These are phyloP conservation scores for Trametopsis cervina DNA, from an alignment of 768 basidiomycete genomes.

Conservation along the genomic window DNA sequence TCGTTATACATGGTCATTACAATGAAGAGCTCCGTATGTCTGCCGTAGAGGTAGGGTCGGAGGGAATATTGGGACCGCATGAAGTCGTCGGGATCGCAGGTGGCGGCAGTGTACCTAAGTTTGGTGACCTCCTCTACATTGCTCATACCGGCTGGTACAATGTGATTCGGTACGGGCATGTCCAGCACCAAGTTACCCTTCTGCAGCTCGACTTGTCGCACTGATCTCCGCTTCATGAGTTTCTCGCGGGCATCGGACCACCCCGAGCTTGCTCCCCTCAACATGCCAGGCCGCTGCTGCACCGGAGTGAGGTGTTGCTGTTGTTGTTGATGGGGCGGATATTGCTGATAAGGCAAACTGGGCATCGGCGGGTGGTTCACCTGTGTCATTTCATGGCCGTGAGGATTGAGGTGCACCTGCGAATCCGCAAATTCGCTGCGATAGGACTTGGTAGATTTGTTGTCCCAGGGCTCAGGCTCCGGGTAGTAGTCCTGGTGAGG, in stretches of 20 bases:
- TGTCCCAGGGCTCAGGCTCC: constrained; percentile 34
- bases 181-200: constrained; percentile 84
- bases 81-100: constrained; percentile 87
- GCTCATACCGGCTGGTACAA: constrained; percentile 59
- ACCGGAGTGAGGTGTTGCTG: constrained; percentile 54
- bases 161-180: constrained; percentile 70
- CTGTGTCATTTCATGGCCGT: constrained; percentile 49
- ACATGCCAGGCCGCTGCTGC: constrained; percentile 39
- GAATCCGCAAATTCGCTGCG: constrained; percentile 63
- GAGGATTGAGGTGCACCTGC: constrained; percentile 62
- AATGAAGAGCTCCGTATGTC: constrained; percentile 88
- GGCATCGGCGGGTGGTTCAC: constrained; percentile 29
- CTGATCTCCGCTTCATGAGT: constrained; percentile 74
- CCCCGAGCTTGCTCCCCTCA: constrained; percentile 40
- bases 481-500: constrained; percentile 13
- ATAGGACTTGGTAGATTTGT: constrained; percentile 52
- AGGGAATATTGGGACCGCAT: constrained; percentile 72
- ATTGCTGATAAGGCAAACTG: constrained; percentile 49
- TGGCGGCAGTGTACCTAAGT: constrained; percentile 84
- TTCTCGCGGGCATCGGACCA: constrained; percentile 70
- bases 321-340: constrained; percentile 29
- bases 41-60: constrained; percentile 69
- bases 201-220: constrained; percentile 72
- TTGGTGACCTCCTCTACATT: constrained; percentile 71
- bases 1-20: constrained; percentile 98